Evolutionary conservation across 1,284 basidiomycete species (phyloP), one percentile per base, ranked within the genome.

Genomic region (Ganoderma resinaceum): DNA sequence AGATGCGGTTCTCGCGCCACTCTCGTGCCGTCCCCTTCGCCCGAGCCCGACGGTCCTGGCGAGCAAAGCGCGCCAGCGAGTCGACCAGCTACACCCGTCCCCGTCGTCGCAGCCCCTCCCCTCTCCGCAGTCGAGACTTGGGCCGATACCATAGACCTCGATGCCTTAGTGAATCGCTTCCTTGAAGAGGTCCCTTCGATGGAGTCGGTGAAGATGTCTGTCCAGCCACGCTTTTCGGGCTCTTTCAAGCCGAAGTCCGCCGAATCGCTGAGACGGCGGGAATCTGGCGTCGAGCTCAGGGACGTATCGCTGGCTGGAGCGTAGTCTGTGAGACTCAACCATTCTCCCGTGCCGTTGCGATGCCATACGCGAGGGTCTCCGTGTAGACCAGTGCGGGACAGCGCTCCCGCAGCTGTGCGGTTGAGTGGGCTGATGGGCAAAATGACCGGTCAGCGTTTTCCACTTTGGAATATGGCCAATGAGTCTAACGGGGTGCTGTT

Each of bases 131-230:
- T 37, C n/a, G 57, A 58, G 12, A n/a, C 35, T 23, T 58, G 57
- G 57, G n/a, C 20, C 35, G 23, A 37, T 11, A n/a, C n/a, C 8
- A 16, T 12, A n/a, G 57, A 60, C 14, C 23, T 40, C 18, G 23
- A 60, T 40, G 37, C 58, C 26, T 38, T 60, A 16, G 37, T 23
- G 12, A 1, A 26, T 60, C 58, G 37, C 35, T 40, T 37, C 37
- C 58, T 60, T 12, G 37, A 60, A 14, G 58, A 60, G 58, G 58
- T 38, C n/a, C 37, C 58, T 1, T 60, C 58, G n/a, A n/a, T 60
- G 35, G 58, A 60, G 12, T 16, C 2, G 3, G 23, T 38, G 16
- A 40, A 38, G 8, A n/a, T 60, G 7, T 38, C 58, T 23, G 37
- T 60, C 20, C n/a, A n/a, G 33, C 55, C 33, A 7, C 20, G 46